Conservation (phyloP, 805 yeast species). For the Tetrapisispora pingtungensis region DNA sequence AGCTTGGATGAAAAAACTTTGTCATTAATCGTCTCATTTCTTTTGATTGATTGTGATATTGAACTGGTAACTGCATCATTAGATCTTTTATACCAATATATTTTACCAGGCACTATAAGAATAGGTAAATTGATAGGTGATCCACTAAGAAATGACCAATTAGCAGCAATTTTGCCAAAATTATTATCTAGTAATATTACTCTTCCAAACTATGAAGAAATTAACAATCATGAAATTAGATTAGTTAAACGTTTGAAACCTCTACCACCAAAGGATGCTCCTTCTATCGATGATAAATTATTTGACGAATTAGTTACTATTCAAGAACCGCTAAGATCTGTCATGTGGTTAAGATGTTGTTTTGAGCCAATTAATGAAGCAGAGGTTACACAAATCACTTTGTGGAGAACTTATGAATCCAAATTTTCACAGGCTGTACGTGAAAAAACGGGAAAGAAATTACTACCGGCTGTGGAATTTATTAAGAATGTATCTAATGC, state of each 20-base stretch:
- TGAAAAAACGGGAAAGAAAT: slow-evolving; percentile 39
- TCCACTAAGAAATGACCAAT: slow-evolving; percentile 39
- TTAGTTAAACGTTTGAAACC: slow-evolving; percentile 52
- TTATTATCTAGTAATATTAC: slow-evolving; percentile 42
- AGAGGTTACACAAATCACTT: slow-evolving; percentile 87
- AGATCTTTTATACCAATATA: slow-evolving; percentile 74
- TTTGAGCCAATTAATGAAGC: slow-evolving; percentile 69
- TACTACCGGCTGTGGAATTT: slow-evolving; percentile 92
- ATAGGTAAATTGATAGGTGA: slow-evolving; percentile 41
- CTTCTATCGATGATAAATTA: slow-evolving; percentile 46
- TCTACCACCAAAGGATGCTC: slow-evolving; percentile 55
- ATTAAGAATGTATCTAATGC: slow-evolving; percentile 89
- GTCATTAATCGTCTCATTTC: slow-evolving; percentile 44
- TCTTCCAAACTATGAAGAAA: slow-evolving; percentile 27
- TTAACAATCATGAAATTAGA: slow-evolving; percentile 21
- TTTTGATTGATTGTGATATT: slow-evolving; percentile 47
- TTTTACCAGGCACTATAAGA: slow-evolving; percentile 52
- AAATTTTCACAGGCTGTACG: slow-evolving; percentile 59
- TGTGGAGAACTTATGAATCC: slow-evolving; percentile 91
- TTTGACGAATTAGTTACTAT: slow-evolving; percentile 51
- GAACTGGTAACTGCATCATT: slow-evolving; percentile 65
- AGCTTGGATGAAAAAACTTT: slow-evolving; percentile 39
- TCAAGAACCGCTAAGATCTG: slow-evolving; percentile 83
- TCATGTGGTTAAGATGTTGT: slow-evolving; percentile 88
- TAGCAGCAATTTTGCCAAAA: slow-evolving; percentile 53